Base-by-base conservation (phyloP, 345 rosid species). In the Aquilaria sinensis region DNA sequence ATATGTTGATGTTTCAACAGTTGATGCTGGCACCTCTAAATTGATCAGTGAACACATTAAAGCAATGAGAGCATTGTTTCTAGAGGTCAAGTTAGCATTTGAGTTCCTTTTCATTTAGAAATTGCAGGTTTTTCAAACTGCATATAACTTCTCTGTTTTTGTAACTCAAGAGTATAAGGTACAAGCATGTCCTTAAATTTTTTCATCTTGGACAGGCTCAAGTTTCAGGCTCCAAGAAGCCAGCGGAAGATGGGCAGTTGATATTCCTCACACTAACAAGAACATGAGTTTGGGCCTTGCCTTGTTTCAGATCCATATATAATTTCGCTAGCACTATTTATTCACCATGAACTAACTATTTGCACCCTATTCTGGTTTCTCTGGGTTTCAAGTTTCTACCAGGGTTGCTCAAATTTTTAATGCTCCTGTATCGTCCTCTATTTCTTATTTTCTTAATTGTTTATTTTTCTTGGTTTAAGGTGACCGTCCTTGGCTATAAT, bases 151-250 rank as follows among this genome's bases (percentile, higher is more conserved):
- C 58, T 23, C 0, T 23, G 23, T 23, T 23, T 23, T 1, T 23
- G 1, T 23, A 23, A 23, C 23, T 23, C 23, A 23, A 23, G 23
- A 23, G 23, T 23, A 23, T 23, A 23, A 23, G 23, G 23, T 23
- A 23, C 23, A 23, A 23, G 23, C 23, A 23, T 23, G 23, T 23
- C 23, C 23, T 23, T 23, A 23, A 23, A 23, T 23, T 23, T 15
- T 10, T 13, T 13, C 15, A 54, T 63, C 54, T 64, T 68, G 53
- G 64, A 32, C 51, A 92, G 96, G 96, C 98, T 74, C 96, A 96
- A 70, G 98, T 92, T 70, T 89, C 98, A 10, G 96, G 96, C 69
- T 89, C 96, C 57, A 87, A 89, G 76, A 92, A 89, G 77, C 96
- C 96, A 9, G 96, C 96, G 13, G 91, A 89, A 80, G 96, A 92